Base-by-base conservation (phyloP, 352 stramenopile genomes). In the Globisporangium paroecandrum region DNA sequence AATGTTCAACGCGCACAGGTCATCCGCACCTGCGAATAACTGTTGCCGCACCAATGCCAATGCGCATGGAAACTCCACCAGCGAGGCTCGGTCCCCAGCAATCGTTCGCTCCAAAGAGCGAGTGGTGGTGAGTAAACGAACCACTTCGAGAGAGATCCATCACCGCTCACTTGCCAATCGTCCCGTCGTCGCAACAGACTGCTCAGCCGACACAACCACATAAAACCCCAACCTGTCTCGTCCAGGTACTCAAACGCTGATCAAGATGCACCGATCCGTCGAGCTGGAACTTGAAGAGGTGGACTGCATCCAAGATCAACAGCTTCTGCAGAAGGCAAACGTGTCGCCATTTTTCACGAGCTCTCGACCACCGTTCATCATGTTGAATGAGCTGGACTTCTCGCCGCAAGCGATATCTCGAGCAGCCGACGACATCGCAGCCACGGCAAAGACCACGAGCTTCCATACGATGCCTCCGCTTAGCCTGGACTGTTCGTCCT, bases 251-350 rank as follows among this genome's bases (percentile, higher is more conserved):
- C n/a, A 47, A 24, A 22, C 18, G 15, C 12, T 41, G 0, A 43
- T n/a, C 49, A 62, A 38, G 38, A 71, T 71, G 66, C 51, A 54
- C 36, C 64, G 34, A 34, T 66, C 68, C 5, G 65, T 81, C 22
- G 74, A 76, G 49, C 53, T 81, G 13, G 76, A 78, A 27, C 74
- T 89, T 51, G 71, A 85, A 62, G 69, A 77, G 25, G 66, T 75
- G n/a, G 76, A 86, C 38, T 53, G 36, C 18, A 38, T 70, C 54
- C 55, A 65, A 12, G 66, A 77, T 36, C 70, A 76, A 25, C 71
- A 73, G 58, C 72, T 76, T 38, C 61, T 76, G 2, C 72, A 58
- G 46, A 62, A 62, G 63, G 71, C 69, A 34, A 78, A 77, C 46
- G 64, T 76, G 1, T 86, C 79, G 62, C 74, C 77, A 2, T 77